A percentile compares a stretch with the other conserved stretches of the same genome.
Evolutionary conservation across 2,329 filamentous ascomycete genomes (phyloP).

Genomic region (Aspergillus texensis): DNA sequence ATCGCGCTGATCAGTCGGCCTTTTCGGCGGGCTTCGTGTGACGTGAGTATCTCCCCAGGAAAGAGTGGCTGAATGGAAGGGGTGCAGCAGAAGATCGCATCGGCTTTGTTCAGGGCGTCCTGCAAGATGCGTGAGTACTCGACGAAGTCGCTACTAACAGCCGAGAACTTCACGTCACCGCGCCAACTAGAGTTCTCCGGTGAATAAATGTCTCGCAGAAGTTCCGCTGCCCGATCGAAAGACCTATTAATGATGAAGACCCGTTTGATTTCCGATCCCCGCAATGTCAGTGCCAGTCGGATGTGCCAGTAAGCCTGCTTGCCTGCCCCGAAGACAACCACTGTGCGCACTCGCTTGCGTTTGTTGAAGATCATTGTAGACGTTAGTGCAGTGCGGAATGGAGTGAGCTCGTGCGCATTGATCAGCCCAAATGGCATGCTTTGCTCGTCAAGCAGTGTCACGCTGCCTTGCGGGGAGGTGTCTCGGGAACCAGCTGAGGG

Average conservation of each 20-base stretch:
- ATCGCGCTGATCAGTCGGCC: conserved; percentile 49
- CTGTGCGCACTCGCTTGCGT: conserved; percentile 70
- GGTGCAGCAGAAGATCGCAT: conserved; percentile 88
- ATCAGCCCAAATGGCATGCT: conserved; percentile 65
- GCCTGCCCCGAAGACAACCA: conserved; percentile 85
- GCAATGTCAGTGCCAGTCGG: conserved; percentile 73
- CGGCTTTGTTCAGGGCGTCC: conserved; percentile 68
- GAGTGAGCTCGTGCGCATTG: conserved; percentile 69
- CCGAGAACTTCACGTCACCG: conserved; percentile 67
- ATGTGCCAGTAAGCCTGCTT: conserved; percentile 95
- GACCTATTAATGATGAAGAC: conserved; percentile 81
- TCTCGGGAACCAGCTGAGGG: conserved; percentile 38
- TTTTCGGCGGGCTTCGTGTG: conserved; percentile 48
- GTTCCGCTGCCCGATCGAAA: conserved; percentile 47
- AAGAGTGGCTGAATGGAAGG: conserved; percentile 76
- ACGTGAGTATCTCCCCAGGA: conserved; percentile 71
- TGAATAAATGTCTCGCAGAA: conserved; percentile 59
- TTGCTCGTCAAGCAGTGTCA: conserved; percentile 61
- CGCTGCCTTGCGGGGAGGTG: conserved; percentile 58
- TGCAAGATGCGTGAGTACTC: conserved; percentile 70
- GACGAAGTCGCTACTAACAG: conserved; percentile 70
- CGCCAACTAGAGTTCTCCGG: conserved; percentile 63
- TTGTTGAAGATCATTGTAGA: conserved; percentile 62
- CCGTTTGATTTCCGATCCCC: conserved; percentile 68
- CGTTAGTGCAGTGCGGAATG: conserved; percentile 68